Evolutionary conservation across 1,284 basidiomycete genomes (phyloP).

Genomic region (Stygiomarasmius scandens): DNA sequence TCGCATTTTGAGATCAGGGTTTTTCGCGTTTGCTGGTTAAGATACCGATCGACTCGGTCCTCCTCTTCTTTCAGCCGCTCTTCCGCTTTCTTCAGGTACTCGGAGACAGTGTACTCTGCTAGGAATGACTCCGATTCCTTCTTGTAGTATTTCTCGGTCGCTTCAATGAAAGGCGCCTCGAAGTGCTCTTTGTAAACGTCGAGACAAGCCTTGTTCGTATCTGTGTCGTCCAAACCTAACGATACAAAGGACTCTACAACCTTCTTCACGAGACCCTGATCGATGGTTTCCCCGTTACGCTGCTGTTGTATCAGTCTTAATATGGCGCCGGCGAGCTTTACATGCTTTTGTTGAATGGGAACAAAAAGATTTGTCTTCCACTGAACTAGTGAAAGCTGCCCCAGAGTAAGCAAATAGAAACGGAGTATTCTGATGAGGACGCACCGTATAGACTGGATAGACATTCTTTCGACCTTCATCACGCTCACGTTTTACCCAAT

Average conservation of each 20-base stretch:
- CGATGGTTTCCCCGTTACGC: slow-evolving; percentile 93
- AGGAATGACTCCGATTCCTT: slow-evolving; percentile 92
- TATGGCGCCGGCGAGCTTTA: slow-evolving; percentile 86
- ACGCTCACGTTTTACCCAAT: slow-evolving; percentile 99
- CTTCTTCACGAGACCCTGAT: slow-evolving; percentile 93
- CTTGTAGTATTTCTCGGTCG: slow-evolving; percentile 91
- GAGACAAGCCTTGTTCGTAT: slow-evolving; percentile 90
- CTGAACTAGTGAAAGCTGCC: slow-evolving; percentile 89
- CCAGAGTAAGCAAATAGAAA: background rate
- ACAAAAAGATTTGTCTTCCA: slow-evolving; percentile 95
- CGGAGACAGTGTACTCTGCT: slow-evolving; percentile 88
- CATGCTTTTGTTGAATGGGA: slow-evolving; percentile 79
- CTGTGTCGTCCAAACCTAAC: slow-evolving; percentile 89
- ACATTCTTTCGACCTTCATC: slow-evolving; percentile 97
- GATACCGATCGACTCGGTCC: slow-evolving; percentile 92
- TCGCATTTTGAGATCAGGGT: slow-evolving; percentile 91
- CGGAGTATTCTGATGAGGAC: too few relatives aligned
- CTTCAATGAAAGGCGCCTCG: slow-evolving; percentile 86
- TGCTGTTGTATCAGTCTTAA: slow-evolving; percentile 91
- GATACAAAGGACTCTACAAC: slow-evolving; percentile 97
- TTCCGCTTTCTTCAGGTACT: slow-evolving; percentile 97
- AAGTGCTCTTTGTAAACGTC: slow-evolving; percentile 95
- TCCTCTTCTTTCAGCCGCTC: slow-evolving; percentile 93
- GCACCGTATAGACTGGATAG: slow-evolving; percentile 94
- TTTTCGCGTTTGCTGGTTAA: slow-evolving; percentile 88